Base-by-base conservation (phyloP, 495 filamentous ascomycete species). In the Neurospora sp. region DNA sequence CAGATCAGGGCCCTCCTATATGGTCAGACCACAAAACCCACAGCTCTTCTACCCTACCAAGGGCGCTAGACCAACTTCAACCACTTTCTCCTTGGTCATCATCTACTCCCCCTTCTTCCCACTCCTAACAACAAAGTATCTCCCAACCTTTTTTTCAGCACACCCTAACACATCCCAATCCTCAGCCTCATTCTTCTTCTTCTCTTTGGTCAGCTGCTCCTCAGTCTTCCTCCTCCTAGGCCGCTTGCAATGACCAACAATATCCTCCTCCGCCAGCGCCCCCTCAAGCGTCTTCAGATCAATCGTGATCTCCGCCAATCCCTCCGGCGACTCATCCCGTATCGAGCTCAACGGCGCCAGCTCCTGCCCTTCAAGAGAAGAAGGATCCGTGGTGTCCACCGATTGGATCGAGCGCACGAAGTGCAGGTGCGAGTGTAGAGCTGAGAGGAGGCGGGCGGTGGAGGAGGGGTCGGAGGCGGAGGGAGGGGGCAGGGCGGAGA, bases 401-500 rank as follows among this genome's bases (percentile, higher is more conserved):
- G 80, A 82, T 74, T 96, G 94, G 40, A 98, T 91, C 71, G 91
- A 88, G 71, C 87, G 88, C 46, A 98, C 93, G 77, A 99, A 98
- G 76, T 93, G 90, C 0, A 99, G 87, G 76, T 99, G 96, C 11
- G 93, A 89, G 59, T 89, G 85, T 8, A 99, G 86, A 0, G 91
- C 93, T 22, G 86, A 75, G 6, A 96, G 83, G 88, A 97, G 92
- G 10, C 82, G 75, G 0, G 81, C 70, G 75, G 93, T 89, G 40
- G 42, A 79, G 76, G 91, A 88, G 9, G 82, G 75, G 7, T 16
- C 14, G 6, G 48, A 59, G 20, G 83, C 85, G 14, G 84, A 76
- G 2, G 96, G 94, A 8, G 86, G 86, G 0, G 95, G 93, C 0
- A 98, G 90, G 40, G 96, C 94, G 8, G 94, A 97, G 73, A 99